Conservation (phyloP, 2,329 filamentous ascomycete species). For the Triangularia verruculosa region DNA sequence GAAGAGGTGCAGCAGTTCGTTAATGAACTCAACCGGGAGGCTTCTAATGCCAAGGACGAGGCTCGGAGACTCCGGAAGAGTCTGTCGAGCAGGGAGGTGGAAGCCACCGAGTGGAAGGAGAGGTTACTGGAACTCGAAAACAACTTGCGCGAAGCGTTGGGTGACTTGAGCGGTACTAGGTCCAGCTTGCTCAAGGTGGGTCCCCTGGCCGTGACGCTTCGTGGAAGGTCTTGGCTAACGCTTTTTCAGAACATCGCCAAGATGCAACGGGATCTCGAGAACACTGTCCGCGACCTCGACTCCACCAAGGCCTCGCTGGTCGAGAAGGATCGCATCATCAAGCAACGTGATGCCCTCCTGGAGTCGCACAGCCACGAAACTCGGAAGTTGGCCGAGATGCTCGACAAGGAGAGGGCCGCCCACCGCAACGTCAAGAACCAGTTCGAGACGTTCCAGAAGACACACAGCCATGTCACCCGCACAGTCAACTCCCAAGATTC, state of each 20-base stretch:
- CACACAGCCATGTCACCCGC: conserved; percentile 80
- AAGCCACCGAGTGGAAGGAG: conserved; percentile 88
- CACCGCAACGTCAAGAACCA: conserved; percentile 84
- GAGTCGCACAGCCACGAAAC: conserved; percentile 87
- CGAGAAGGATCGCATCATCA: conserved; percentile 89
- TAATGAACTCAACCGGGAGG: conserved; percentile 86
- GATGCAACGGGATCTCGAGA: conserved; percentile 82
- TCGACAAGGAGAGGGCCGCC: conserved; percentile 84
- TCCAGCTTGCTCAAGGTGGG: conserved; percentile 77
- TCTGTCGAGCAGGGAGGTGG: conserved; percentile 78
- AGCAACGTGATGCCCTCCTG: conserved; percentile 81
- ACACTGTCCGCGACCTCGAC: conserved; percentile 78
- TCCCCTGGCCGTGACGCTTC: background rate
- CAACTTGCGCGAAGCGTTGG: conserved; percentile 80
- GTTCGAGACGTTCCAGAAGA: conserved; percentile 84
- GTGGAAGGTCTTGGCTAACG: conserved; percentile 10
- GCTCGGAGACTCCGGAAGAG: conserved; percentile 76
- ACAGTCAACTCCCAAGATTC: conserved; percentile 82
- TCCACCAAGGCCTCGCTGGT: conserved; percentile 70
- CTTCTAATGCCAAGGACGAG: conserved; percentile 80
- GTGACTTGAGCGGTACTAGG: conserved; percentile 81
- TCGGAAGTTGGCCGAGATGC: conserved; percentile 77
- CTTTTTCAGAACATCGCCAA: conserved; percentile 69
- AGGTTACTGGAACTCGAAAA: conserved; percentile 85
- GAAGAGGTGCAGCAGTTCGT: conserved; percentile 92